These are phyloP conservation scores for Epichloe gansuensis DNA, from an alignment of 2,329 filamentous ascomycete species.

Conservation along the genomic window DNA sequence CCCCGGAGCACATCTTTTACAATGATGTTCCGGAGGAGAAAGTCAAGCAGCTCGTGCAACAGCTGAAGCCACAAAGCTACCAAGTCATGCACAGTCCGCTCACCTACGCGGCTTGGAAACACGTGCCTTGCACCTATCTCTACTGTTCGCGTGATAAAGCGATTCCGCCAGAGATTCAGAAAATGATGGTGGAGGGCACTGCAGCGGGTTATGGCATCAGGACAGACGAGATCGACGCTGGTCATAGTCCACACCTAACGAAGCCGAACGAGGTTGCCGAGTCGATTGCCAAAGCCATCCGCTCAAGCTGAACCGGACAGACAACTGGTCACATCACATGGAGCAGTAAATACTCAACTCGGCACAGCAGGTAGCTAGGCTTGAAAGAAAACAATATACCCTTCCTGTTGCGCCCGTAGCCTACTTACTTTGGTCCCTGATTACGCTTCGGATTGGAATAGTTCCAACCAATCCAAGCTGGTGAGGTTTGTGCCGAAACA, in stretches of 20 bases:
- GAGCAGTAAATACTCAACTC: not conserved
- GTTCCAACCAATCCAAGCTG: slow-evolving; percentile 1
- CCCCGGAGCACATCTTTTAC: not conserved
- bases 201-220: not conserved
- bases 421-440: not conserved
- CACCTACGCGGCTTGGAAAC: not conserved
- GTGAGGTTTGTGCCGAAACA: not conserved
- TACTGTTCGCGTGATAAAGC: not conserved
- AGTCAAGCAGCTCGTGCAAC: not conserved
- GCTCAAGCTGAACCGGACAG: not conserved
- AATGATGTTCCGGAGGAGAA: not conserved
- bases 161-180: not conserved
- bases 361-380: too few species aligned
- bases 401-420: not conserved
- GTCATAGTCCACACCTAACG: not conserved
- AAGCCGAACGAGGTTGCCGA: not conserved
- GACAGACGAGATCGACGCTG: not conserved
- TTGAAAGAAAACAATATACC: not conserved
- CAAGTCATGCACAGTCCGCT: not conserved
- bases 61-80: not conserved
- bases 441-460: not conserved
- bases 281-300: not conserved
- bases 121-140: not conserved
- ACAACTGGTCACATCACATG: too few species aligned
- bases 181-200: not conserved